A percentile compares a stretch with the other conserved stretches of the same genome.
Conservation (phyloP, 768 basidiomycete genomes). For the Agrocybe praecox region DNA sequence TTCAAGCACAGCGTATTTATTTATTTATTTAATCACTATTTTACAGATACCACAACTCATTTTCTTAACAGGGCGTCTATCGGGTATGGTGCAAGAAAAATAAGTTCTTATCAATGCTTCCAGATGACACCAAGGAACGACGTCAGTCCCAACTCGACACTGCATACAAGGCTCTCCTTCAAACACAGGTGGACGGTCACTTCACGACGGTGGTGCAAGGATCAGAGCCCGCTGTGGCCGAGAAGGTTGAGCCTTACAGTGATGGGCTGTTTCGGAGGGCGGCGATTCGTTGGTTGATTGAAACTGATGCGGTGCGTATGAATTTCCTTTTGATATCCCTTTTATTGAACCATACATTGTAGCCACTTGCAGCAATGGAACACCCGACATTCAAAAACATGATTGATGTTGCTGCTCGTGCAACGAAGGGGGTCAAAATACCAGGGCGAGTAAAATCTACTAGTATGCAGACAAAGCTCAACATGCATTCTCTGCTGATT, state of each 20-base stretch:
- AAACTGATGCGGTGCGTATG: slow-evolving; percentile 14
- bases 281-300: slow-evolving; percentile 16
- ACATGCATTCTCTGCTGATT: slow-evolving; percentile 19
- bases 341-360: background rate
- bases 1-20: background rate
- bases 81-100: slow-evolving; percentile 13
- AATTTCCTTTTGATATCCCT: background rate
- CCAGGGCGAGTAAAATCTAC: too few species aligned
- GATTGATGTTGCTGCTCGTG: slow-evolving; percentile 25
- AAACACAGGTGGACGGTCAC: slow-evolving; percentile 12
- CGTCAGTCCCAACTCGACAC: background rate
- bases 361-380: slow-evolving; percentile 15
- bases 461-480: slow-evolving; percentile 13
- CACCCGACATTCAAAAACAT: slow-evolving; percentile 31
- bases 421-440: slow-evolving; percentile 29
- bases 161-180: background rate
- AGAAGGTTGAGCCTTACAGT: slow-evolving; percentile 6
- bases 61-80: background rate
- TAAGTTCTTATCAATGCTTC: slow-evolving; percentile 19
- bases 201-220: slow-evolving; percentile 1
- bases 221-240: background rate
- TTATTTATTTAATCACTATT: background rate
- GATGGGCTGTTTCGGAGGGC: slow-evolving; percentile 14
- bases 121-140: slow-evolving; percentile 9
- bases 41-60: too few species aligned